These are phyloP conservation scores for Pinus albicaulis DNA, from an alignment of 75 land plant species.

Conservation along the genomic window DNA sequence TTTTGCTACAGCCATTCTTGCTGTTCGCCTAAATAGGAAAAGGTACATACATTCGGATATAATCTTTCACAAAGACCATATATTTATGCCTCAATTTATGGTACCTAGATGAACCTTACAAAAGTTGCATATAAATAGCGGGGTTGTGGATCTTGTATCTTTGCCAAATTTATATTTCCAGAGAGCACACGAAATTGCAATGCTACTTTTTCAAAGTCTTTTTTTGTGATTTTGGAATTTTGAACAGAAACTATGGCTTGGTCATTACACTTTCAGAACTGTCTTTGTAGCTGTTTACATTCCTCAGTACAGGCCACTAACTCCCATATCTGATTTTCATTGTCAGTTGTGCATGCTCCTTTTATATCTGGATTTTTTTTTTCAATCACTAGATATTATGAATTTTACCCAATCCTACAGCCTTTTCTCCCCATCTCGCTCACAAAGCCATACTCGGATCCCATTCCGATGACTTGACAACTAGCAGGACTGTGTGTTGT, in stretches of 20 bases:
- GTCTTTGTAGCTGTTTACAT: not conserved
- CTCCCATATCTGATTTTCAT: too few species aligned
- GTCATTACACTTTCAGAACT: not conserved
- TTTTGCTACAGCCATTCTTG: conserved; percentile 73
- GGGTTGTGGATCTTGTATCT: not conserved
- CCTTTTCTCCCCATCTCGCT: too few species aligned
- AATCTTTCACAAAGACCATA: not conserved
- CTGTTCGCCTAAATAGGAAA: conserved; percentile 68
- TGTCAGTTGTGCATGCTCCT: not conserved
- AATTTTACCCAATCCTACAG: not conserved
- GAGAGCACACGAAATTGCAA: not conserved
- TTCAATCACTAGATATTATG: not conserved
- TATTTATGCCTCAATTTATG: not conserved
- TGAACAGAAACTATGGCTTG: not conserved
- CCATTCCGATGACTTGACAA: too few species aligned
- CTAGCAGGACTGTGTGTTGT: too few species aligned
- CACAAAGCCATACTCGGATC: too few species aligned
- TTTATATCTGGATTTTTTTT: not conserved
- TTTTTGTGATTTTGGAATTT: not conserved
- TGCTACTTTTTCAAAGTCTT: not conserved
- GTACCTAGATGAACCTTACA: not conserved
- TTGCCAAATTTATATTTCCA: not conserved
- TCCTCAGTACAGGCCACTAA: not conserved
- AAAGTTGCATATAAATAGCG: not conserved
- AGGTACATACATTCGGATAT: conserved; percentile 31